A percentile compares a stretch with the other conserved stretches of the same genome.
phyloP scores from a whole-genome alignment of 2,329 filamentous ascomycete species.

The Aspergillus piperis region DNA sequence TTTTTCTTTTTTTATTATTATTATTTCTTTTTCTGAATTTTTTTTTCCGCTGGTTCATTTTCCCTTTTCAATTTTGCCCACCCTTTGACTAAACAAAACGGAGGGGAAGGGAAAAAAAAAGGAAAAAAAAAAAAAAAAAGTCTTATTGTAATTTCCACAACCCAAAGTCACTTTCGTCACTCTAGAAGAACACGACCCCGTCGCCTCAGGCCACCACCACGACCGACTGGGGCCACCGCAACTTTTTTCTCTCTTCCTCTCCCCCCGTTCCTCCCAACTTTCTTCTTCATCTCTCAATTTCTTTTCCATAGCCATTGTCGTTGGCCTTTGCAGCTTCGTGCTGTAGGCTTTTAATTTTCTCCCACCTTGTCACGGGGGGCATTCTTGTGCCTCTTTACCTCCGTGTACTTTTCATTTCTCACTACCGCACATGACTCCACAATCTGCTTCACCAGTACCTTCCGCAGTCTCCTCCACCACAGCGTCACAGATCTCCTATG shows the following conservation, averaged over 20 bases:
- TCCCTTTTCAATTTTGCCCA: conserved; percentile 8
- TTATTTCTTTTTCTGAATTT: conserved; percentile 8
- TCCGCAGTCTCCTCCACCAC: conserved; percentile 47
- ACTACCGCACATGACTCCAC: conserved; percentile 45
- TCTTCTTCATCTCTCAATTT: conserved; percentile 6
- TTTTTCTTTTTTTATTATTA: conserved; percentile 7
- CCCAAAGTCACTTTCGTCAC: conserved; percentile 25
- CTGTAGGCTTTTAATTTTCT: conserved; percentile 24
- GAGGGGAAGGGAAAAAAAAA: no score
- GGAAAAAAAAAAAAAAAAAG: background rate
- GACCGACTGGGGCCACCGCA: conserved; percentile 19
- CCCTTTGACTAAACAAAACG: no score
- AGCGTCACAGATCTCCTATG: conserved; percentile 43
- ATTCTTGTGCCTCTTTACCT: conserved; percentile 25
- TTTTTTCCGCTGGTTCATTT: background rate
- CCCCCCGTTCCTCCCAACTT: conserved; percentile 1
- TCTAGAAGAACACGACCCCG: background rate
- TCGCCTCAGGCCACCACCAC: conserved; percentile 29
- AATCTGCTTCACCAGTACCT: conserved; percentile 44
- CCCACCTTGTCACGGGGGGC: conserved; percentile 24
- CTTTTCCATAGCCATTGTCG: conserved; percentile 15
- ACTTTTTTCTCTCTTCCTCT: conserved; percentile 19
- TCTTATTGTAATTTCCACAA: conserved; percentile 7
- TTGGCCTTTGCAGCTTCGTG: conserved; percentile 29
- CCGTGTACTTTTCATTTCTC: conserved; percentile 22